Base-by-base conservation (phyloP, 805 yeast species). In the Kodamaea hsintzibuensis region DNA sequence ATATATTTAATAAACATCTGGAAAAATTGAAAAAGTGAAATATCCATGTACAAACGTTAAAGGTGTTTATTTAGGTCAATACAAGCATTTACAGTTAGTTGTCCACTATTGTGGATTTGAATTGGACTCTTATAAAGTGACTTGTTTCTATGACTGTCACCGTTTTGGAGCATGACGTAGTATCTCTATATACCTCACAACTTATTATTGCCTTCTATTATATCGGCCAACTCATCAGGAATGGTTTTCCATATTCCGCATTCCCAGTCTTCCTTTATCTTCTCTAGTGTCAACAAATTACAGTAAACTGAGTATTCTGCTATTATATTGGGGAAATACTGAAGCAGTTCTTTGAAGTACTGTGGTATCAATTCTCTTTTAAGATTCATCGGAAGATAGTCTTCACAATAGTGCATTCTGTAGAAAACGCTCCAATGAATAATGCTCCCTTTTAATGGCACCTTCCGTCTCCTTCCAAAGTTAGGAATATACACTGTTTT, bases 391-490 rank as follows among this genome's bases (percentile, higher is more conserved):
- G 86, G 86, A 1, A 66, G 53, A 57, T 82, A 82, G 57, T 77
- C 80, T 37, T 63, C 52, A 50, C 79, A 72, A 56, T 68, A 75
- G 55, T 76, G 81, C 51, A 80, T 60, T 57, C 86, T 70, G 82
- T 85, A 85, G 55, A 72, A 74, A 0, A 84, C 77, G 46, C 89
- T 83, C 89, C 90, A 86, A 65, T 86, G 90, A 35, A 84, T 55
- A 12, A 65, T 66, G 9, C 80, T 77, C 54, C 73, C 66, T 1
- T 56, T 55, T n/a, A 13, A n/a, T 1, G 89, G 88, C 3, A 85
- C 67, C 42, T 69, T 69, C 55, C 90, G 70, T 3, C 64, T 53
- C 12, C 81, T 69, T 1, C 90, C 90, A 2, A 83, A 60, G 61
- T 86, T 85, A 0, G 90, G 90, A 12, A 69, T 61, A 59, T 74